phyloP scores from a whole-genome alignment of 23 red algal species.

The Gracilariopsis chorda region DNA sequence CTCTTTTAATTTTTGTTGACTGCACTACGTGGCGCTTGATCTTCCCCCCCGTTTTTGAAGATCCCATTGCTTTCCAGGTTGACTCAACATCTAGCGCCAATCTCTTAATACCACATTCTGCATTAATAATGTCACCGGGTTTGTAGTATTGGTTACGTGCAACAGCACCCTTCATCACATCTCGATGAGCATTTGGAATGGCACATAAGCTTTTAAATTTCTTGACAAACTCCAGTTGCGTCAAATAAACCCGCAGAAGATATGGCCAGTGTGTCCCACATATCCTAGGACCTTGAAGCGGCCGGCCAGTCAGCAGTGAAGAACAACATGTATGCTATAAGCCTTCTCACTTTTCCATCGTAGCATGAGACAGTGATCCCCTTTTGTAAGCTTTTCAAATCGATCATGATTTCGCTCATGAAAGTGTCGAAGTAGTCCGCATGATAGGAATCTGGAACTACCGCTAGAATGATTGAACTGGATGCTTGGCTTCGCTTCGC shows the following conservation, averaged over 20 bases:
- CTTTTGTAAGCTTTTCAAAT: background rate
- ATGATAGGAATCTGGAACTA: background rate
- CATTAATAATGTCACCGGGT: too few species aligned
- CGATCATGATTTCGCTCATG: background rate
- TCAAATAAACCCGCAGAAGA: background rate
- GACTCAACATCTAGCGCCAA: background rate
- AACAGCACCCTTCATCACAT: too few species aligned
- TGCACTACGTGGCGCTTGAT: background rate
- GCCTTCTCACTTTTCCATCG: background rate
- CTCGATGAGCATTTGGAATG: background rate
- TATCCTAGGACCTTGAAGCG: background rate
- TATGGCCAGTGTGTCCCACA: background rate
- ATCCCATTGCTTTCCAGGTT: background rate
- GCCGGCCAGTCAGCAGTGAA: constrained; percentile 10
- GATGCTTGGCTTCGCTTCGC: background rate
- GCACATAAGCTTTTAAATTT: background rate
- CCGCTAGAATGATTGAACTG: background rate
- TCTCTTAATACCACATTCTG: background rate
- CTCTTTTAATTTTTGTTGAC: background rate
- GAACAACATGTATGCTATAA: background rate
- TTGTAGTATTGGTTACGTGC: too few species aligned
- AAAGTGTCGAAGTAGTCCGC: constrained; percentile 7
- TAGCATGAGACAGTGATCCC: background rate
- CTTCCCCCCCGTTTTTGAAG: background rate
- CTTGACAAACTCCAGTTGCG: background rate